Evolutionary conservation across 73 alveolate species (phyloP).

Genomic region (Paramecium pentaurelia): DNA sequence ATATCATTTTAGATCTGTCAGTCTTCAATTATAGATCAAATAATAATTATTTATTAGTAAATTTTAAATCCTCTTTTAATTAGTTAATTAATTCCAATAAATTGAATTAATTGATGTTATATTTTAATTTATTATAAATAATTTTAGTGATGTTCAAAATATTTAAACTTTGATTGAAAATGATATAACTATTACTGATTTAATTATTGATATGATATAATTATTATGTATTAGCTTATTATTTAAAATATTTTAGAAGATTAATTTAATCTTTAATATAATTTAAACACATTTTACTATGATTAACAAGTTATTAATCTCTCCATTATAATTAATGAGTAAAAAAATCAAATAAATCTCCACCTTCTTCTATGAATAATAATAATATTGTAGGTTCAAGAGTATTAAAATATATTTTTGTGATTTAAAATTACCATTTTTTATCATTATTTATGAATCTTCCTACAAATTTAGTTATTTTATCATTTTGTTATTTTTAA

Average conservation of each 20-base stretch:
- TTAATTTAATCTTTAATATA: background rate
- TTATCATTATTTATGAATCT: background rate
- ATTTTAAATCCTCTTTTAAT: background rate
- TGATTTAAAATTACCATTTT: background rate
- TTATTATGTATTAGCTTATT: background rate
- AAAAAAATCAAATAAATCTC: background rate
- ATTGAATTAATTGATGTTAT: background rate
- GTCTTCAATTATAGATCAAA: background rate
- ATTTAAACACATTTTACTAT: background rate
- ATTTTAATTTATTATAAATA: background rate
- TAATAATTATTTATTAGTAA: background rate
- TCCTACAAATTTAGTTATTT: background rate
- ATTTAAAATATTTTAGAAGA: background rate
- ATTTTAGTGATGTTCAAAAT: background rate
- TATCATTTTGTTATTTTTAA: background rate
- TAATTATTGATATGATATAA: background rate
- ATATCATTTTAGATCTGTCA: constrained; percentile 13
- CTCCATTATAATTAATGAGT: background rate
- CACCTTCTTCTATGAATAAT: background rate
- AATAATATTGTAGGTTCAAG: constrained; percentile 1
- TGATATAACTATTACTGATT: background rate
- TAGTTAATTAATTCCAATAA: background rate
- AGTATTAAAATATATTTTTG: background rate
- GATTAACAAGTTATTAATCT: constrained; percentile 3
- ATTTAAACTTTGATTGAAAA: background rate